phyloP scores from a whole-genome alignment of 1,284 basidiomycete species.

The Irpex sp. region DNA sequence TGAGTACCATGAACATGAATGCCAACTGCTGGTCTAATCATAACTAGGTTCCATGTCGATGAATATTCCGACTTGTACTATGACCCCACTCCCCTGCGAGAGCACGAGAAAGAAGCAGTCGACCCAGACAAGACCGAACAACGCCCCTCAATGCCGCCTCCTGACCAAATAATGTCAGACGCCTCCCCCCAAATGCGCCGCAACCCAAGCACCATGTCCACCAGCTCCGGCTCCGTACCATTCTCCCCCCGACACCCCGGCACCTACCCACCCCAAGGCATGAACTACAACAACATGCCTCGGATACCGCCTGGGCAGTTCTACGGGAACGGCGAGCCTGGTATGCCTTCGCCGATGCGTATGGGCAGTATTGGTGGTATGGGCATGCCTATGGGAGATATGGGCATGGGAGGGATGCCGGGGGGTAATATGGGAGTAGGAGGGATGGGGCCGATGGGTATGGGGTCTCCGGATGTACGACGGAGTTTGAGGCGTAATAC shows the following conservation, averaged over 20 bases:
- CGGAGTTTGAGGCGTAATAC: constrained; percentile 9
- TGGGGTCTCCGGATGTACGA: constrained; percentile 23
- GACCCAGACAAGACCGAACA: constrained; percentile 21
- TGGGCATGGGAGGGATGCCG: constrained; percentile 23
- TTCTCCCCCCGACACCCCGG: constrained; percentile 44
- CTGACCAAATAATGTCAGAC: not conserved
- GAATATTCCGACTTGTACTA: constrained; percentile 74
- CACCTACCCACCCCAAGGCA: constrained; percentile 35
- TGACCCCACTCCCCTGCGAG: constrained; percentile 59
- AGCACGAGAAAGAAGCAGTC: constrained; percentile 44
- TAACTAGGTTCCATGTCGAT: constrained; percentile 59
- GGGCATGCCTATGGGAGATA: constrained; percentile 30
- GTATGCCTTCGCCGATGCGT: constrained; percentile 38
- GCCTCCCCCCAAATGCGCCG: constrained; percentile 24
- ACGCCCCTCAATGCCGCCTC: constrained; percentile 24
- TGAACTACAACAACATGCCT: constrained; percentile 30
- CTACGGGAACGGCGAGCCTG: constrained; percentile 32
- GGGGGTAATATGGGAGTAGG: constrained; percentile 20
- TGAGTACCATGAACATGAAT: constrained; percentile 39
- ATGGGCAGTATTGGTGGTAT: constrained; percentile 38
- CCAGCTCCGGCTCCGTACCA: constrained; percentile 17
- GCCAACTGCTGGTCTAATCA: not conserved
- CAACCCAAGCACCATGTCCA: constrained; percentile 13
- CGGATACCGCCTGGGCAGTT: constrained; percentile 34
- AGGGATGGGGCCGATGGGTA: constrained; percentile 18